A percentile compares a stretch with the other conserved stretches of the same genome.
phyloP scores from a whole-genome alignment of 2,329 filamentous ascomycete genomes.

The Phaeomoniella chlamydospora region DNA sequence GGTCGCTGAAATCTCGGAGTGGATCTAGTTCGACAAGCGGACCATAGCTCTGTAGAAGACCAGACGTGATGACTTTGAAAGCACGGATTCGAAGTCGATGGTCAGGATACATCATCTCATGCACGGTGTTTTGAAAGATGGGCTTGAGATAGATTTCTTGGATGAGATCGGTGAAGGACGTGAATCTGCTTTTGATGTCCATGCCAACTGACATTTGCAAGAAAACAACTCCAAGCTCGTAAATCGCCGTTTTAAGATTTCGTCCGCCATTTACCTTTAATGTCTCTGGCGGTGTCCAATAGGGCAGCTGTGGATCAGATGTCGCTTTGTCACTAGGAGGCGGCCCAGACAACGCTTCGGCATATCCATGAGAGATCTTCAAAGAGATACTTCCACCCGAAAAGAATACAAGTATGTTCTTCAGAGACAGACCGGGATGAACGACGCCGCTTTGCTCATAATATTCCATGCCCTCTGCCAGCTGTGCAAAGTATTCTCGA shows the following conservation, averaged over 20 bases:
- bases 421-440: constrained; percentile 68
- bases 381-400: constrained; percentile 51
- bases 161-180: background rate
- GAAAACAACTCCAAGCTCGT: constrained; percentile 86
- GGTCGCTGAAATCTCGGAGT: background rate
- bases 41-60: background rate
- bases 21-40: background rate
- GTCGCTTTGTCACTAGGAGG: constrained; percentile 33
- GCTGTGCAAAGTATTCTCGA: constrained; percentile 78
- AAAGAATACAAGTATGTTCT: constrained; percentile 65
- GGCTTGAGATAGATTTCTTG: background rate
- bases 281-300: constrained; percentile 74
- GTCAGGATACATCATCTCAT: background rate
- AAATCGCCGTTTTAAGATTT: constrained; percentile 75
- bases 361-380: constrained; percentile 55
- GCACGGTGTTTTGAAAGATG: background rate
- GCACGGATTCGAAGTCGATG: background rate
- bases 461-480: constrained; percentile 77
- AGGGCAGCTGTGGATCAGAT: constrained; percentile 50
- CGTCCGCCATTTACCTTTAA: constrained; percentile 38
- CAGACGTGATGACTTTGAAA: background rate
- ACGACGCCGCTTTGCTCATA: constrained; percentile 73
- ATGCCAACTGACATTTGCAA: constrained; percentile 89
- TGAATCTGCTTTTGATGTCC: constrained; percentile 23
- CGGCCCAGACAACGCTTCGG: constrained; percentile 23